Percentiles rank a stretch among this genome's conserved stretches.
Conservation (phyloP, 176 grass and related monocot species). For the Carex kokanica region DNA sequence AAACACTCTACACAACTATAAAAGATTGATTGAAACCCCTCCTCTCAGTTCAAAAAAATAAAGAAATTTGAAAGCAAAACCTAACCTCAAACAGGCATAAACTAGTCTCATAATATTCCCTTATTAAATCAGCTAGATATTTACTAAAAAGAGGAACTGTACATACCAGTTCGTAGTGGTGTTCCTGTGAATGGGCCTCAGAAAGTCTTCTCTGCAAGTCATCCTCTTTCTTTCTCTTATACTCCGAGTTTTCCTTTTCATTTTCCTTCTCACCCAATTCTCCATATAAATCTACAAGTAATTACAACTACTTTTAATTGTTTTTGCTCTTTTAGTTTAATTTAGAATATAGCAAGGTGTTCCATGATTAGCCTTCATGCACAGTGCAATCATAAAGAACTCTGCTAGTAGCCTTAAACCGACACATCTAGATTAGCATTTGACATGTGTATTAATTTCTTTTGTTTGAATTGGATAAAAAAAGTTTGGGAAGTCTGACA, state of each 20-base stretch:
- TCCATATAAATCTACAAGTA: slow-evolving; percentile 67
- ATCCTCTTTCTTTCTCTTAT: slow-evolving; percentile 87
- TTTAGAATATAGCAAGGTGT: slow-evolving; percentile 15
- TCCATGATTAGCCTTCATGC: neutral
- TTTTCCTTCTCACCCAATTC: slow-evolving; percentile 78
- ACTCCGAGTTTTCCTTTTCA: slow-evolving; percentile 88
- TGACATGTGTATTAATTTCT: neutral
- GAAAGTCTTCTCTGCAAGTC: slow-evolving; percentile 75
- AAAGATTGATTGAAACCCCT: neutral
- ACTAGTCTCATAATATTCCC: neutral
- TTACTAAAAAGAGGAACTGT: slow-evolving; percentile 2
- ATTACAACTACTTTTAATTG: slow-evolving; percentile 22
- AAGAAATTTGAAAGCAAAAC: neutral
- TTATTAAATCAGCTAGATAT: neutral
- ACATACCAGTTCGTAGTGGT: slow-evolving; percentile 85
- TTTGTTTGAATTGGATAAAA: too few relatives aligned
- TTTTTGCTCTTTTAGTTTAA: slow-evolving; percentile 4
- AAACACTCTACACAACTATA: neutral
- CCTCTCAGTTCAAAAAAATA: neutral
- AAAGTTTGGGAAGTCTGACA: too few relatives aligned
- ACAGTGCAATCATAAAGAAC: neutral
- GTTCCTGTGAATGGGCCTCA: slow-evolving; percentile 51
- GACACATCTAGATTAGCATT: neutral
- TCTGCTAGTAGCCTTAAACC: too few relatives aligned
- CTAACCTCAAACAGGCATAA: neutral